Percentiles rank a stretch among this genome's conserved stretches.
Evolutionary conservation across 192 early-diverging fungal species (phyloP).

Genomic region (Linnemannia elongata): DNA sequence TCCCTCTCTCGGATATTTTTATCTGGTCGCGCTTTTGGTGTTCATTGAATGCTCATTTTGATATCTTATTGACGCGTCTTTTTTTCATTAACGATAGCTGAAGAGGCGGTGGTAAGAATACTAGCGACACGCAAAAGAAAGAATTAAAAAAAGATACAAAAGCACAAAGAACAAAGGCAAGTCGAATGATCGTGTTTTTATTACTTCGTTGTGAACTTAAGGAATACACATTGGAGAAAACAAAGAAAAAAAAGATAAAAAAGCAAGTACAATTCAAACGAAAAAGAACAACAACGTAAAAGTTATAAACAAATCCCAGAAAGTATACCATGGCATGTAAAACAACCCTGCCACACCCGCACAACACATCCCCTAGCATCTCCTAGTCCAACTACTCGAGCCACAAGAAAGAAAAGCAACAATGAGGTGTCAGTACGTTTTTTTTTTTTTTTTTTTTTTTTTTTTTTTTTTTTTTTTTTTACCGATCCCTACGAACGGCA

Average conservation of each 20-base stretch:
- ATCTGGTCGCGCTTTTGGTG: neutral
- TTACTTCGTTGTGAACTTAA: neutral
- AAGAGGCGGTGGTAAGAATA: constrained; percentile 47
- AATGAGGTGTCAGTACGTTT: neutral
- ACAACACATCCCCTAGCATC: neutral
- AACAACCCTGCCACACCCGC: neutral
- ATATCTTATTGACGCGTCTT: neutral
- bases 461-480: no score
- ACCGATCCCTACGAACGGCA: no score
- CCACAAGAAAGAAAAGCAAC: neutral
- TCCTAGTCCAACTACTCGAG: neutral
- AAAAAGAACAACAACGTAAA: neutral
- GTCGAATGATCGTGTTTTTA: neutral
- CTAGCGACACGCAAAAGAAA: neutral
- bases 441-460: no score
- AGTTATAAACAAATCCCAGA: no score
- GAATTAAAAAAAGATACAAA: neutral
- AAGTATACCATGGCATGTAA: neutral
- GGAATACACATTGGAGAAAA: neutral
- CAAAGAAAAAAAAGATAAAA: neutral
- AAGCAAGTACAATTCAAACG: neutral
- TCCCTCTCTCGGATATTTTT: neutral
- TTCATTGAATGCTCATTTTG: neutral
- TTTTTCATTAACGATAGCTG: constrained; percentile 20
- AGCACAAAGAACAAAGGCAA: neutral